phyloP scores from a whole-genome alignment of 2,329 filamentous ascomycete species.

The Pseudonectria buxi region DNA sequence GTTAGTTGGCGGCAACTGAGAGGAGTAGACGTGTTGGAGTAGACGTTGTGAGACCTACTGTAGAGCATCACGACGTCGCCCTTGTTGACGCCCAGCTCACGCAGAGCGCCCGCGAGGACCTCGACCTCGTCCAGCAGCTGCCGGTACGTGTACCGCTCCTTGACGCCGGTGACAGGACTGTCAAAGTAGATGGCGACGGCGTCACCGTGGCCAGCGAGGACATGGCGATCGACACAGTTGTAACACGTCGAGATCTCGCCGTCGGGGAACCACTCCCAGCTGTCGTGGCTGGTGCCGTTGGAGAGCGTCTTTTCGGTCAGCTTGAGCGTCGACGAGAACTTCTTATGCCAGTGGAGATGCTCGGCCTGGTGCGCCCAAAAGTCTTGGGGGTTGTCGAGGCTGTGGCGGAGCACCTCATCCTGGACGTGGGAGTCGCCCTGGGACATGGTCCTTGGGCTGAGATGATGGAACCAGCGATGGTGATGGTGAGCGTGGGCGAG shows the following conservation, averaged over 20 bases:
- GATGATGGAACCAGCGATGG: background rate
- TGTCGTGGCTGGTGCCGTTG: slow-evolving; percentile 57
- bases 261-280: slow-evolving; percentile 86
- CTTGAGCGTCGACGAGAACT: slow-evolving; percentile 57
- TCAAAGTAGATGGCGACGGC: slow-evolving; percentile 78
- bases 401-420: slow-evolving; percentile 46
- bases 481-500: too few species aligned
- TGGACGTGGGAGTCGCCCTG: slow-evolving; percentile 30
- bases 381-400: slow-evolving; percentile 59
- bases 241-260: slow-evolving; percentile 87
- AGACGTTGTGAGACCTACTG: slow-evolving; percentile 45
- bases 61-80: slow-evolving; percentile 89
- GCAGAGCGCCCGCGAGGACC: slow-evolving; percentile 70
- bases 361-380: slow-evolving; percentile 75
- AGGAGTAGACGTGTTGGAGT: background rate
- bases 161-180: slow-evolving; percentile 70
- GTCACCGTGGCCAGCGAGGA: slow-evolving; percentile 69
- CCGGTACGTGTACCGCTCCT: slow-evolving; percentile 67
- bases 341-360: slow-evolving; percentile 73
- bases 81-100: slow-evolving; percentile 72
- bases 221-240: slow-evolving; percentile 87
- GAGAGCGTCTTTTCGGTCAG: slow-evolving; percentile 56
- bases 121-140: slow-evolving; percentile 75
- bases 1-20: too few species aligned
- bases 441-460: slow-evolving; percentile 8